Evolutionary conservation across 2,329 filamentous ascomycete species (phyloP).

Genomic region (Paecilomyces variotii): DNA sequence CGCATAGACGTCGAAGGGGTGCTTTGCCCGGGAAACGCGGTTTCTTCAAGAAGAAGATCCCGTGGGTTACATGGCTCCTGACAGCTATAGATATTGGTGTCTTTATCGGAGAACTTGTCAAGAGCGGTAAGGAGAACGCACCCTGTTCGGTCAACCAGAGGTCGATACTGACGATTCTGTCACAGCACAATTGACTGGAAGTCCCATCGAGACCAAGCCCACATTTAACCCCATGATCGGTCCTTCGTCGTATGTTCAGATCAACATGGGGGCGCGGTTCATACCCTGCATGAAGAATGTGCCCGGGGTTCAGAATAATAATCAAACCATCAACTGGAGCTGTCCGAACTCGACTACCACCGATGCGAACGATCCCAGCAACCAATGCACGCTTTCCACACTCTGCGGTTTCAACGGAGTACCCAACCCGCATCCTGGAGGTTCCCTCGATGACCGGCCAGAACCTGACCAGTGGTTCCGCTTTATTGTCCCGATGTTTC

Average conservation of each 20-base stretch:
- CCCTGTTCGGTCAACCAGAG: not conserved
- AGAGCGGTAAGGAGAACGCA: constrained; percentile 57
- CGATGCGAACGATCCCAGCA: constrained; percentile 39
- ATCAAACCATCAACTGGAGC: constrained; percentile 48
- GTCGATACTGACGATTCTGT: constrained; percentile 3
- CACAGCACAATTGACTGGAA: constrained; percentile 65
- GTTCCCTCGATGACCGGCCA: constrained; percentile 47
- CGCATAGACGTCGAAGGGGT: constrained; percentile 11
- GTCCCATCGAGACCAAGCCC: constrained; percentile 61
- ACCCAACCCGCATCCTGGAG: constrained; percentile 51
- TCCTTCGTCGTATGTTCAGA: constrained; percentile 78
- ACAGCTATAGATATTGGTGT: constrained; percentile 70
- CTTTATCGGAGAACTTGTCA: constrained; percentile 81
- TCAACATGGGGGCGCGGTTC: constrained; percentile 94
- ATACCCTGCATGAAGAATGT: constrained; percentile 87
- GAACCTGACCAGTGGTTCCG: constrained; percentile 92
- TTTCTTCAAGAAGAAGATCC: constrained; percentile 52
- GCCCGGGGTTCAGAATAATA: constrained; percentile 31
- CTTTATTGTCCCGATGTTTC: constrained; percentile 91
- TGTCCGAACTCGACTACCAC: constrained; percentile 72
- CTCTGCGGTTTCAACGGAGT: constrained; percentile 79
- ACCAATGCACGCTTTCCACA: constrained; percentile 65
- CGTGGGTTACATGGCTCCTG: constrained; percentile 77
- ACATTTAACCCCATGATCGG: constrained; percentile 96
- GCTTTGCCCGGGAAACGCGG: constrained; percentile 23